Evolutionary conservation across 23 red algal genomes (phyloP).

Genomic region (Gracilaria caudata): DNA sequence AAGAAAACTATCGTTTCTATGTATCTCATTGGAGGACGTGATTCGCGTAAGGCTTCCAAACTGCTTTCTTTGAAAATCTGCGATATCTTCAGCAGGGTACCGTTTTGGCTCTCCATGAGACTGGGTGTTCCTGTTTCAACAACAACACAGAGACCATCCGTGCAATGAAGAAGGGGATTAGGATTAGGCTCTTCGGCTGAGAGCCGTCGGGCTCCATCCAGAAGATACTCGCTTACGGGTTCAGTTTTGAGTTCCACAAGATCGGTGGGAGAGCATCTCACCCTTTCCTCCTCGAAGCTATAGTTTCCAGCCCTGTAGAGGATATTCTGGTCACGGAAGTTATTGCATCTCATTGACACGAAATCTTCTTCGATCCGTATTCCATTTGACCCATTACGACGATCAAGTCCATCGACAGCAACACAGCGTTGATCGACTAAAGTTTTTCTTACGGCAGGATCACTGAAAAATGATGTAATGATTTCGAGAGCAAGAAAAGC

Average conservation of each 20-base stretch:
- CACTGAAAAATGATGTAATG: conserved; percentile 5
- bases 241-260: background rate
- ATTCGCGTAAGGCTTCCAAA: background rate
- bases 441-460: background rate
- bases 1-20: background rate
- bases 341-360: background rate
- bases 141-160: background rate
- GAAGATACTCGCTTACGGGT: background rate
- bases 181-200: background rate
- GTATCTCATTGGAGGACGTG: background rate
- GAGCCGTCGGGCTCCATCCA: background rate
- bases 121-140: background rate
- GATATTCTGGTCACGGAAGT: background rate
- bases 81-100: background rate
- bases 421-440: background rate
- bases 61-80: background rate
- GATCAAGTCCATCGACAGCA: background rate
- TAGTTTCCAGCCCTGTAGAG: background rate
- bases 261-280: background rate
- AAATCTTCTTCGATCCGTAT: background rate
- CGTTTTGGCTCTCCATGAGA: background rate
- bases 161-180: background rate
- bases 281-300: background rate
- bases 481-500: background rate
- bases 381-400: background rate